Evolutionary conservation across 768 basidiomycete species (phyloP).

Genomic region (Cystofilobasidium macerans): DNA sequence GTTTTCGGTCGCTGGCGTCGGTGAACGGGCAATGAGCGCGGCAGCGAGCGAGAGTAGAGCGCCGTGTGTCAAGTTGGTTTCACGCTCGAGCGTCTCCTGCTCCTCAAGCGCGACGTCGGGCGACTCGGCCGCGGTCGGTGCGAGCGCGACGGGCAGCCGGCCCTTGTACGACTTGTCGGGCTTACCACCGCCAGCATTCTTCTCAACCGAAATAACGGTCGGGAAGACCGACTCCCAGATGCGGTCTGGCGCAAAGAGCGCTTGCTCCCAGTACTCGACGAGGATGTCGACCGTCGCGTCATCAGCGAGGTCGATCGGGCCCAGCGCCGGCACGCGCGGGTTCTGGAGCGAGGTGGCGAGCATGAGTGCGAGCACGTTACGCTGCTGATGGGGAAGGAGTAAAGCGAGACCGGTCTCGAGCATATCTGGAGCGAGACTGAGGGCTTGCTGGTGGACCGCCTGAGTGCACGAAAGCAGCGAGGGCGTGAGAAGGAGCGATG

Average conservation of each 20-base stretch:
- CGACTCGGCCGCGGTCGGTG: not conserved
- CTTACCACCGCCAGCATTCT: conserved; percentile 28
- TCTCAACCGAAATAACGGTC: conserved; percentile 29
- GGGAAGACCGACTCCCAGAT: conserved; percentile 38
- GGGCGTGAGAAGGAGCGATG: conserved; percentile 66
- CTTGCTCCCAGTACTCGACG: conserved; percentile 7
- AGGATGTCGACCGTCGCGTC: conserved; percentile 24
- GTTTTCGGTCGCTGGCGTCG: too few species aligned
- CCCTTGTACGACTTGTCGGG: conserved; percentile 11
- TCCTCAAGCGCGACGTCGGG: conserved; percentile 8
- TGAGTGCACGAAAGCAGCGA: conserved; percentile 42
- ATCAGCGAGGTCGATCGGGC: conserved; percentile 11
- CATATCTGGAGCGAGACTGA: conserved; percentile 54
- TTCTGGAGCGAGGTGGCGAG: conserved; percentile 37
- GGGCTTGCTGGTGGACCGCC: conserved; percentile 55
- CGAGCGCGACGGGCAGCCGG: not conserved
- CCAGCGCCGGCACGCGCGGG: conserved; percentile 15
- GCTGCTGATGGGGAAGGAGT: conserved; percentile 42
- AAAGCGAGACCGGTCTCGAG: conserved; percentile 51
- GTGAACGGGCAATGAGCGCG: conserved; percentile 52
- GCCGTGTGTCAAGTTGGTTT: conserved; percentile 3
- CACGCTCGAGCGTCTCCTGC: conserved; percentile 27
- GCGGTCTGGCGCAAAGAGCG: not conserved
- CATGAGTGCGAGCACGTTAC: conserved; percentile 38
- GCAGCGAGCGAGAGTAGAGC: conserved; percentile 33